These are phyloP conservation scores for Trichoderma guizhouense DNA, from an alignment of 2,329 filamentous ascomycete genomes.

Conservation along the genomic window DNA sequence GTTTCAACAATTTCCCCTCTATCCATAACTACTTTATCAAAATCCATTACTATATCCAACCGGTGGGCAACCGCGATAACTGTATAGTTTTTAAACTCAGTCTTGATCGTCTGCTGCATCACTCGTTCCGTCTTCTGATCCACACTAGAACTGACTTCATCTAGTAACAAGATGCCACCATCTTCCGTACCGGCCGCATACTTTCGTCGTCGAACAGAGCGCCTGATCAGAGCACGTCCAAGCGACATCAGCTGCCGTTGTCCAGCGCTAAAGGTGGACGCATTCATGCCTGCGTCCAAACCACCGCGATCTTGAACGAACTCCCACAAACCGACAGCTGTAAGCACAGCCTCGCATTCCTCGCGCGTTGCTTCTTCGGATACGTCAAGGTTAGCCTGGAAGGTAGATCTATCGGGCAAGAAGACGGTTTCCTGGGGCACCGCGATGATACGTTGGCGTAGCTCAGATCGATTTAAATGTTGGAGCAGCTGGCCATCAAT, in stretches of 20 bases:
- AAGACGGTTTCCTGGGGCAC: not conserved
- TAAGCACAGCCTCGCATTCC: not conserved
- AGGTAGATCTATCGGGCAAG: not conserved
- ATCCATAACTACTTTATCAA: not conserved
- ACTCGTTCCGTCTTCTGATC: not conserved
- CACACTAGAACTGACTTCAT: not conserved
- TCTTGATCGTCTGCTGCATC: not conserved
- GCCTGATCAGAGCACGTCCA: constrained; percentile 53
- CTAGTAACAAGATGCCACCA: not conserved
- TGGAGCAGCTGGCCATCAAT: not conserved
- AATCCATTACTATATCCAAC: not conserved
- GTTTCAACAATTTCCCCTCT: not conserved
- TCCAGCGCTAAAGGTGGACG: constrained; percentile 51
- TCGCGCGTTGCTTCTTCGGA: not conserved
- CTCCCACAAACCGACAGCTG: constrained; percentile 32
- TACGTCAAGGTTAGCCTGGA: not conserved
- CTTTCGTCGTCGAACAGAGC: not conserved
- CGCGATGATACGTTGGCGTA: not conserved
- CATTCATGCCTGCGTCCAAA: constrained; percentile 38
- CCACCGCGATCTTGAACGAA: constrained; percentile 36
- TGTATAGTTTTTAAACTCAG: not conserved
- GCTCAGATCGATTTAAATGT: not conserved
- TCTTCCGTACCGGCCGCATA: not conserved
- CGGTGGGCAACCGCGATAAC: not conserved
- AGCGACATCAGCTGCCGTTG: constrained; percentile 64